phyloP scores from a whole-genome alignment of 1,284 basidiomycete genomes.

The Takashimella koratensis region DNA sequence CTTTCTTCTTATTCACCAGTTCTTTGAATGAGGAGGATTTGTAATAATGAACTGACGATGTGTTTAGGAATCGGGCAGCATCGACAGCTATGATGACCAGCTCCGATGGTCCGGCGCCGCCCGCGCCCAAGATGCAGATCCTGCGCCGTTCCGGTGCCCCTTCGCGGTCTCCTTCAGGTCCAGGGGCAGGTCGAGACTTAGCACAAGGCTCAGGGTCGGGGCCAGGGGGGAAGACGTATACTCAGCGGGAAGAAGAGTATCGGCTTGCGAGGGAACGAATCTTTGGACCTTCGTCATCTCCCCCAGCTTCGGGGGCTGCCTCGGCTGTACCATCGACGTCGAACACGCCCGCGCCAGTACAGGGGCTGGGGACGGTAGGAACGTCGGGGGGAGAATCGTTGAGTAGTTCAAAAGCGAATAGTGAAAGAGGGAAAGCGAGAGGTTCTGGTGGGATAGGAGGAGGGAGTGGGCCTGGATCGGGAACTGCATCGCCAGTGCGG shows the following conservation, averaged over 20 bases:
- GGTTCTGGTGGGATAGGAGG: neutral
- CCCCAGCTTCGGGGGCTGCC: neutral
- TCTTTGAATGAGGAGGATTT: too few species aligned
- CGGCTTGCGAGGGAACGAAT: slow-evolving; percentile 18
- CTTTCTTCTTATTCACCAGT: neutral
- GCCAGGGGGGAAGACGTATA: slow-evolving; percentile 13
- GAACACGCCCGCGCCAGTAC: too few species aligned
- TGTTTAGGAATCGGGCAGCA: slow-evolving; percentile 11
- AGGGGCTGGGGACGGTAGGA: too few species aligned
- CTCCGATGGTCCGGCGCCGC: slow-evolving; percentile 3
- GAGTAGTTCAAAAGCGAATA: neutral
- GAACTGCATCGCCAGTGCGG: neutral
- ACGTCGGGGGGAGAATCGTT: neutral
- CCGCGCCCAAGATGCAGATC: slow-evolving; percentile 16
- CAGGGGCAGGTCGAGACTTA: neutral
- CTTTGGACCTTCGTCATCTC: slow-evolving; percentile 8
- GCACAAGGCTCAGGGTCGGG: slow-evolving; percentile 2
- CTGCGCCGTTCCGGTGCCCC: slow-evolving; percentile 9
- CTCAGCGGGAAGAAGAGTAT: slow-evolving; percentile 22
- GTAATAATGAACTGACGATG: neutral
- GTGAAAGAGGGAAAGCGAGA: neutral
- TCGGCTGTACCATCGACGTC: neutral
- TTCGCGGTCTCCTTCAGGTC: neutral
- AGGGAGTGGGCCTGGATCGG: neutral
- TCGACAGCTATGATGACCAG: neutral